Percentiles rank a stretch among this genome's conserved stretches.
Conservation (phyloP, 257 asterid species). For the Salvia splendens region DNA sequence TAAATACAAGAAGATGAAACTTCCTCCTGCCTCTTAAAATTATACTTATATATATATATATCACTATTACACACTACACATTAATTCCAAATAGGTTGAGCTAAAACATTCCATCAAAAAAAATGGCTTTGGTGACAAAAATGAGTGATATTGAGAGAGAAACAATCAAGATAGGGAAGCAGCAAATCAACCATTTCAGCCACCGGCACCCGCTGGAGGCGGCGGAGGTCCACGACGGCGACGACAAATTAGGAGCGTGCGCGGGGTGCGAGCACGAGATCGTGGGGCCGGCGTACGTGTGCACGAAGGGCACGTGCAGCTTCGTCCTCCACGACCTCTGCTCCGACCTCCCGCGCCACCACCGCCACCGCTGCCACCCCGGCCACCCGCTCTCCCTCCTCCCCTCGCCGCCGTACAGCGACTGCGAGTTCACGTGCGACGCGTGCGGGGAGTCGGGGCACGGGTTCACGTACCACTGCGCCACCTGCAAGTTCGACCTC, state of each 20-base stretch:
- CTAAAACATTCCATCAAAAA: no score
- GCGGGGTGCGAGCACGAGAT: constrained; percentile 51
- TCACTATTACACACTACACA: no score
- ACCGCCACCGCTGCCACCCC: constrained; percentile 56
- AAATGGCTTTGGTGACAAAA: constrained; percentile 33
- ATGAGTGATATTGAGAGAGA: background rate
- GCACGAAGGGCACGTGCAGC: constrained; percentile 46
- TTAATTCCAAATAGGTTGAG: no score
- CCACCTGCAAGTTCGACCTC: constrained; percentile 43
- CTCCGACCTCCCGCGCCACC: constrained; percentile 52
- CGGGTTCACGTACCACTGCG: constrained; percentile 49
- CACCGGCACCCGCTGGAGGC: constrained; percentile 49
- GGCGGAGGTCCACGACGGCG: constrained; percentile 26
- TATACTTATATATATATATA: no score
- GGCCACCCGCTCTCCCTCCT: constrained; percentile 47
- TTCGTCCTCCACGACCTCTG: constrained; percentile 52
- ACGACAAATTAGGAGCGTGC: constrained; percentile 37
- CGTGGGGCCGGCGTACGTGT: constrained; percentile 37
- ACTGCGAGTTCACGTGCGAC: constrained; percentile 50
- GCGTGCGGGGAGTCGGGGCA: constrained; percentile 53
- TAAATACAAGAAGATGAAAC: background rate
- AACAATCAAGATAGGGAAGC: background rate
- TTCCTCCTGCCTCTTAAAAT: background rate
- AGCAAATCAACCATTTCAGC: constrained; percentile 48
- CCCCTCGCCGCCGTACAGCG: constrained; percentile 45